These are phyloP conservation scores for Rhizomucor pusillus DNA, from an alignment of 371 early-diverging fungal species.

Conservation along the genomic window DNA sequence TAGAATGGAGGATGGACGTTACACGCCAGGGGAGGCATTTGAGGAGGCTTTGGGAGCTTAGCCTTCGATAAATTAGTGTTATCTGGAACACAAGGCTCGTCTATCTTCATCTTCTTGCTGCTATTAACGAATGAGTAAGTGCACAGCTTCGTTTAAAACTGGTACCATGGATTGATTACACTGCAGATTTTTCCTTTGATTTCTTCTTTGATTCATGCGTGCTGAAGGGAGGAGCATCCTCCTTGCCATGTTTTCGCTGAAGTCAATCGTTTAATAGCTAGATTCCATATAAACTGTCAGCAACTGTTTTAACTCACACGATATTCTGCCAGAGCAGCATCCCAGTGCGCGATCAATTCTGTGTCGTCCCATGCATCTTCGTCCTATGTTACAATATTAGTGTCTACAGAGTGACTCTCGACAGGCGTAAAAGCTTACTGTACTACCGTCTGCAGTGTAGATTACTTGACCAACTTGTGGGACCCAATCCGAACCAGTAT, in stretches of 20 bases:
- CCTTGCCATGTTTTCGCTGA: constrained; percentile 1
- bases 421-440: background rate
- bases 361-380: constrained; percentile 61
- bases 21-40: too few species aligned
- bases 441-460: background rate
- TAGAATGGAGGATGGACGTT: too few species aligned
- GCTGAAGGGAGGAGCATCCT: background rate
- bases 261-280: too few species aligned
- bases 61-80: too few species aligned
- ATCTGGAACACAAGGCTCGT: too few species aligned
- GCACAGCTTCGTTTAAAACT: too few species aligned
- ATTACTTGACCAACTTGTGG: background rate
- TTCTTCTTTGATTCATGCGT: background rate
- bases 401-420: background rate
- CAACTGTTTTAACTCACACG: constrained; percentile 2
- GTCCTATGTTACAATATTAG: too few species aligned
- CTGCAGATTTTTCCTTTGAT: background rate
- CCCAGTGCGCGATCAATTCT: constrained; percentile 59
- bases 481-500: background rate
- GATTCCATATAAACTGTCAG: background rate
- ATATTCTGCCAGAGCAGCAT: constrained; percentile 52
- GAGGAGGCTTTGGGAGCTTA: too few species aligned
- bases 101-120: too few species aligned
- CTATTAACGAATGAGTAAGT: too few species aligned
- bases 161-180: too few species aligned